These are phyloP conservation scores for Ogataea chonburiensis DNA, from an alignment of 805 yeast genomes.

Conservation along the genomic window DNA sequence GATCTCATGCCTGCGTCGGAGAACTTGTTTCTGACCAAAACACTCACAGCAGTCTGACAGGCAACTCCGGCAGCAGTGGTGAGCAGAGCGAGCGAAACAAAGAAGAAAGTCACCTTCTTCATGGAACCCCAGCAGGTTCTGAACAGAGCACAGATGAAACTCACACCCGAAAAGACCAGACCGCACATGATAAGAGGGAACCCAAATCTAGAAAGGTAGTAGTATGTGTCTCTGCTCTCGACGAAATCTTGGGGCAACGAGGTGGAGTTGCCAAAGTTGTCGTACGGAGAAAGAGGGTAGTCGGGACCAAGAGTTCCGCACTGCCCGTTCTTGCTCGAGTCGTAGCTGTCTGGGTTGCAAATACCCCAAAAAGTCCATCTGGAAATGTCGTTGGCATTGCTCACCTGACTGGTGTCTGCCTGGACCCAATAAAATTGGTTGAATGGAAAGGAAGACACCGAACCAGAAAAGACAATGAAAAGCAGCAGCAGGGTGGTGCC, in stretches of 20 bases:
- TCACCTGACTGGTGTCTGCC: conserved; percentile 61
- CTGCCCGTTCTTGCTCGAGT: conserved; percentile 29
- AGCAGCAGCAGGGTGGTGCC: conserved; percentile 50
- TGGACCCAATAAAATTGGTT: conserved; percentile 67
- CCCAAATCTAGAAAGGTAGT: conserved; percentile 63
- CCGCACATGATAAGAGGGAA: conserved; percentile 63
- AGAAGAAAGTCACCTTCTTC: conserved; percentile 52
- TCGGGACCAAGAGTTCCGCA: conserved; percentile 57
- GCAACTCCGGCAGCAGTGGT: conserved; percentile 63
- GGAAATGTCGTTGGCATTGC: conserved; percentile 44
- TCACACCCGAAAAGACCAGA: conserved; percentile 59
- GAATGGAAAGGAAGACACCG: conserved; percentile 56
- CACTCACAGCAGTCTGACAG: conserved; percentile 72
- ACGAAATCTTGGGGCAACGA: conserved; percentile 55
- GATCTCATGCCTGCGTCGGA: conserved; percentile 41
- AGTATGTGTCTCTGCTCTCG: conserved; percentile 54
- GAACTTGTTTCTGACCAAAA: conserved; percentile 74
- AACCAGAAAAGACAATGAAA: conserved; percentile 64
- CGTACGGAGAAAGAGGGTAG: conserved; percentile 70
- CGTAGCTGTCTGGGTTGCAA: conserved; percentile 42
- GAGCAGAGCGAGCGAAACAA: conserved; percentile 50
- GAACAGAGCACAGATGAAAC: conserved; percentile 54
- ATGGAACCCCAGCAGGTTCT: conserved; percentile 56
- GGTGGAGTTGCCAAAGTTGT: conserved; percentile 58
- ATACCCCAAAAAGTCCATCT: conserved; percentile 88